Evolutionary conservation across 176 grass and related monocot genomes (phyloP).

Genomic region (Poa pratensis): DNA sequence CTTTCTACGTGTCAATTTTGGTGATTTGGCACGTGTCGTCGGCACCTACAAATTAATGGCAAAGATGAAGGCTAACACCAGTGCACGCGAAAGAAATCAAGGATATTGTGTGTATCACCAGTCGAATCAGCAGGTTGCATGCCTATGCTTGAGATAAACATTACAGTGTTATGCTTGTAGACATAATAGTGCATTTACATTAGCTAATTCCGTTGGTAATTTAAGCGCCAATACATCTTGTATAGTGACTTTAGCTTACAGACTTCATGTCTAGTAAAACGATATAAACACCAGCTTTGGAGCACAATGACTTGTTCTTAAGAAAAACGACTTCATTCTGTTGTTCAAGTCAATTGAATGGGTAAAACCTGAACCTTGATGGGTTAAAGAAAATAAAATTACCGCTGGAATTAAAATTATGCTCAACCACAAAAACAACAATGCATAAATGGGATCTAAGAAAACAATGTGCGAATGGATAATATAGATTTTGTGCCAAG

Average conservation of each 20-base stretch:
- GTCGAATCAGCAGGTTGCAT: constrained; percentile 15
- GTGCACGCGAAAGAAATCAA: not conserved
- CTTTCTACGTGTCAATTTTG: constrained; percentile 79
- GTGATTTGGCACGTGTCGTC: constrained; percentile 86
- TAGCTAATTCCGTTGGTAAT: not conserved
- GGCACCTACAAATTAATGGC: constrained; percentile 58
- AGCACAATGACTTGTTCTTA: constrained; percentile 18
- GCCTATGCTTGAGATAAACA: not conserved
- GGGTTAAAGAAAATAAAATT: constrained; percentile 22
- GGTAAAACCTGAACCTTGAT: not conserved
- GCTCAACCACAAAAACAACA: constrained; percentile 9
- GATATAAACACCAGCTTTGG: constrained; percentile 17
- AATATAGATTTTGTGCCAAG: constrained; percentile 4
- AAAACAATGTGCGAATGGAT: not conserved
- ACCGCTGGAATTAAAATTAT: not conserved
- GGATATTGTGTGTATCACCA: constrained; percentile 11
- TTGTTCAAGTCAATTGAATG: not conserved
- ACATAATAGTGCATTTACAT: not conserved
- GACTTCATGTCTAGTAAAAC: not conserved
- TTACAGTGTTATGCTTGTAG: not conserved
- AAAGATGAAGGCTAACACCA: constrained; percentile 23
- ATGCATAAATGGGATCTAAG: not conserved
- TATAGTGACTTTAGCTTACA: not conserved
- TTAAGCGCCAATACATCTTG: not conserved
- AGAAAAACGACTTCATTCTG: not conserved